Base-by-base conservation (phyloP, 2,329 filamentous ascomycete genomes). In the Alternaria tenuissima region DNA sequence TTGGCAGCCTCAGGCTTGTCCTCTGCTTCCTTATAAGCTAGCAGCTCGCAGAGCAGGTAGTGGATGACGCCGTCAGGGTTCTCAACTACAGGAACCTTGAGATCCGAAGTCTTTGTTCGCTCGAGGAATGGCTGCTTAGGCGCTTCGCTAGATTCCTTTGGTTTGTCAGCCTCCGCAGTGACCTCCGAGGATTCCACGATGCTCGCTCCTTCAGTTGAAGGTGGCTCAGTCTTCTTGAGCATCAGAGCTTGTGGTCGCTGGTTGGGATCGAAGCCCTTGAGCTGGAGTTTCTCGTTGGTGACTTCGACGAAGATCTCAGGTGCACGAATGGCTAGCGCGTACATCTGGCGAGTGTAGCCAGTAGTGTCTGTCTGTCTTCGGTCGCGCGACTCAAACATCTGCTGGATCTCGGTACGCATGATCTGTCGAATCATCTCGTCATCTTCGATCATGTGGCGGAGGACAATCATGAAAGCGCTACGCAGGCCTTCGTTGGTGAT, bases 31-130 rank as follows among this genome's bases (percentile, higher is more conserved):
- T 91, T 91, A 80, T 96, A 98, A 52, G 92, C 94, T 57, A 97
- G 84, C 46, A 99, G 83, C 77, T 99, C 95, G 59, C 92, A 96
- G 5, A 99, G 88, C 22, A 99, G 84, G 78, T 97, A 99, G 73
- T 98, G 93, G 59, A 99, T 90, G 4, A 99, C 93, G 4, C 95
- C 95, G 77, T 98, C 95, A 0, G 94, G 93, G 63, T 95, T 93
- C 77, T 97, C 94, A 6, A 97, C 89, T 12, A 94, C 85, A 1
- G 95, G 94, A 8, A 91, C 84, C 79, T 96, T 97, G 41, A 88
- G 80, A 61, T 97, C 93, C 0, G 81, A 69, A 4, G 83, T 78
- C 77, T 94, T 96, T 3, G 86, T 83, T 20, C 82, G 85, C 69
- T 92, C 90, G 2, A 82, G 77, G 81, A 88, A 86, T 26, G 88